Conservation (phyloP, 257 asterid genomes). For the Rehmannia glutinosa region DNA sequence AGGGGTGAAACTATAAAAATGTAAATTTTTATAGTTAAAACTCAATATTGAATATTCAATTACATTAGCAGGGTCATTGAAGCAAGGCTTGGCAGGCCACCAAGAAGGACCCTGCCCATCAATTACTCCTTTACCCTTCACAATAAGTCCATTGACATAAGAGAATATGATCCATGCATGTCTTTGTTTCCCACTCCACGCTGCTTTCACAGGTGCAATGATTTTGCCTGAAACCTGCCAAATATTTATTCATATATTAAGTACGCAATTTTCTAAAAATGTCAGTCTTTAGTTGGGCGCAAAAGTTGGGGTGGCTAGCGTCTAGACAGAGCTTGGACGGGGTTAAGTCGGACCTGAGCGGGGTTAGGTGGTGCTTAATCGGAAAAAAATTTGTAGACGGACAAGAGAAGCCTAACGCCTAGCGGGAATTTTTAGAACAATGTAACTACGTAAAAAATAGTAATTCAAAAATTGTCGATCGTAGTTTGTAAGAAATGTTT, state of each 20-base stretch:
- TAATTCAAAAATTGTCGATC: no score
- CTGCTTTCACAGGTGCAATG: slow-evolving; percentile 42
- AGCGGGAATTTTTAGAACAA: no score
- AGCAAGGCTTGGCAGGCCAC: slow-evolving; percentile 55
- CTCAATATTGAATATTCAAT: not conserved
- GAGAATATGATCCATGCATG: slow-evolving; percentile 49
- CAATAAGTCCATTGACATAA: slow-evolving; percentile 33
- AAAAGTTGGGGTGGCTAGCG: no score
- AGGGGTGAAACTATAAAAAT: not conserved
- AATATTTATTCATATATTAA: not conserved
- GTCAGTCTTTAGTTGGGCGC: not conserved
- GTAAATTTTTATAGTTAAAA: not conserved
- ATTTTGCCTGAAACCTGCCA: slow-evolving; percentile 54
- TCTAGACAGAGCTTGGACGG: no score
- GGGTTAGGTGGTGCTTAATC: no score
- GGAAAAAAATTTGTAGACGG: no score
- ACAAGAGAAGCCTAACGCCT: no score
- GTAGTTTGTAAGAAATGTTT: no score
- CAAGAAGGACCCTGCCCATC: slow-evolving; percentile 55
- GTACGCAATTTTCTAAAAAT: not conserved
- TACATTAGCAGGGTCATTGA: slow-evolving; percentile 37
- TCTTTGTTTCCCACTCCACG: slow-evolving; percentile 36
- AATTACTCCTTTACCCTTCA: slow-evolving; percentile 47
- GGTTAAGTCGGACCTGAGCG: no score
- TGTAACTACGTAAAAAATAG: no score